Conservation (phyloP, 2,329 filamentous ascomycete genomes). For the Penicillium expansum region DNA sequence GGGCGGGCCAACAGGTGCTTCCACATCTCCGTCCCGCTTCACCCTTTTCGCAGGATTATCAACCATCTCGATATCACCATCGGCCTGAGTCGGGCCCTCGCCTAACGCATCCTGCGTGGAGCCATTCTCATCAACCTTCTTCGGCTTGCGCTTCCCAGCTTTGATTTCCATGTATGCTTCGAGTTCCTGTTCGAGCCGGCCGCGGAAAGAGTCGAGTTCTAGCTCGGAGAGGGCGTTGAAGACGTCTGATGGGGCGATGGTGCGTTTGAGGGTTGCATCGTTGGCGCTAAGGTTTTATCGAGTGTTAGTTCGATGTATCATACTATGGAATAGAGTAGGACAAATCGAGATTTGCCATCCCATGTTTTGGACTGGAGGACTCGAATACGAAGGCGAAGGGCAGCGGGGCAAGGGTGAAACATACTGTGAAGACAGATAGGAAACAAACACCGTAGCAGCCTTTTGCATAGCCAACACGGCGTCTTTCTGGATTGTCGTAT, state of each 20-base stretch:
- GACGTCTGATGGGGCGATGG: conserved; percentile 60
- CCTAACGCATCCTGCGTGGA: conserved; percentile 6
- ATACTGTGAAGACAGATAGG: conserved; percentile 60
- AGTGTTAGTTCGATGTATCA: conserved; percentile 2
- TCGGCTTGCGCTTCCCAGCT: conserved; percentile 46
- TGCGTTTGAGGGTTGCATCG: conserved; percentile 61
- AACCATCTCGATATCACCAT: conserved; percentile 22
- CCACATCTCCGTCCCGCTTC: conserved; percentile 21
- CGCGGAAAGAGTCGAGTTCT: conserved; percentile 60
- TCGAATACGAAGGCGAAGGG: neutral
- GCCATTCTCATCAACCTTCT: conserved; percentile 45
- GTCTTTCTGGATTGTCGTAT: conserved; percentile 65
- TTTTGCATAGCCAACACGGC: conserved; percentile 63
- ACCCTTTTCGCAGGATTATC: conserved; percentile 26
- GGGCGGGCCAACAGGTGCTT: neutral
- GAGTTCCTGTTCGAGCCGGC: conserved; percentile 59
- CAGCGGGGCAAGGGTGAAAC: conserved; percentile 20
- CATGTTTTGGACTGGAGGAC: neutral
- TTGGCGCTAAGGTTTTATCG: conserved; percentile 50
- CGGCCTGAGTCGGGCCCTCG: conserved; percentile 4
- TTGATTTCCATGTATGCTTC: conserved; percentile 47
- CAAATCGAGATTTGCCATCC: neutral
- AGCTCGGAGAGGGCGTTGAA: conserved; percentile 59
- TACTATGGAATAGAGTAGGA: neutral
- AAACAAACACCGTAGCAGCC: conserved; percentile 65